These are phyloP conservation scores for Bipolaris cookei DNA, from an alignment of 2,329 filamentous ascomycete species.

Conservation along the genomic window DNA sequence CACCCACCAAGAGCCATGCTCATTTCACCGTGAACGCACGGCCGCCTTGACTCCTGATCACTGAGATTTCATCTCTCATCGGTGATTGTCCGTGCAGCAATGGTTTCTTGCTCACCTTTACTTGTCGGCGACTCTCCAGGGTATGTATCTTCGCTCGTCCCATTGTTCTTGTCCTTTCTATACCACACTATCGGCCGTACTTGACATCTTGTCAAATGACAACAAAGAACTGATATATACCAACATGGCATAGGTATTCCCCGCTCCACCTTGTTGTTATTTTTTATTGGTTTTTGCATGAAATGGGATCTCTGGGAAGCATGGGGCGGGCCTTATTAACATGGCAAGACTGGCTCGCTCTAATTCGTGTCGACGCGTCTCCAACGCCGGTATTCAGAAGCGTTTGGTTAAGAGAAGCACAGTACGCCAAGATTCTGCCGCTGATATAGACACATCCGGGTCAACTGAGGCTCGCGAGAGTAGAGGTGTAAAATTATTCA, in stretches of 20 bases:
- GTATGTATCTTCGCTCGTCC: not conserved
- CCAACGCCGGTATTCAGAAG: constrained; percentile 22
- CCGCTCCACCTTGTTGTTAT: not conserved
- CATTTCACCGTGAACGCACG: not conserved
- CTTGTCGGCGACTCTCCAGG: not conserved
- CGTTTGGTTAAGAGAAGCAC: not conserved
- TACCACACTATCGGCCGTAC: not conserved
- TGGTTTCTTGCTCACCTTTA: constrained; percentile 7
- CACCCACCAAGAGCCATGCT: not conserved
- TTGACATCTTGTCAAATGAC: too few relatives aligned
- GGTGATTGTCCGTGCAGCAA: not conserved
- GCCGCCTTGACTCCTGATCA: not conserved
- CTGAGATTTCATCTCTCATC: not conserved
- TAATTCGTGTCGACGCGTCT: constrained; percentile 1
- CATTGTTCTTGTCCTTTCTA: not conserved
- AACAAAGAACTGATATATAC: not conserved
- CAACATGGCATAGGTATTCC: constrained; percentile 16
- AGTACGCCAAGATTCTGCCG: not conserved
- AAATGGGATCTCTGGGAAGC: not conserved
- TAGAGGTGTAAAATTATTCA: constrained; percentile 10
- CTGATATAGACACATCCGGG: not conserved
- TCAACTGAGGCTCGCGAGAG: not conserved
- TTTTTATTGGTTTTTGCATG: not conserved
- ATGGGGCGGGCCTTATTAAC: constrained; percentile 8
- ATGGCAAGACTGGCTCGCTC: constrained; percentile 6